Evolutionary conservation across 768 basidiomycete species (phyloP), one percentile per base, ranked within the genome.

Genomic region (Tephrocybe rancida): DNA sequence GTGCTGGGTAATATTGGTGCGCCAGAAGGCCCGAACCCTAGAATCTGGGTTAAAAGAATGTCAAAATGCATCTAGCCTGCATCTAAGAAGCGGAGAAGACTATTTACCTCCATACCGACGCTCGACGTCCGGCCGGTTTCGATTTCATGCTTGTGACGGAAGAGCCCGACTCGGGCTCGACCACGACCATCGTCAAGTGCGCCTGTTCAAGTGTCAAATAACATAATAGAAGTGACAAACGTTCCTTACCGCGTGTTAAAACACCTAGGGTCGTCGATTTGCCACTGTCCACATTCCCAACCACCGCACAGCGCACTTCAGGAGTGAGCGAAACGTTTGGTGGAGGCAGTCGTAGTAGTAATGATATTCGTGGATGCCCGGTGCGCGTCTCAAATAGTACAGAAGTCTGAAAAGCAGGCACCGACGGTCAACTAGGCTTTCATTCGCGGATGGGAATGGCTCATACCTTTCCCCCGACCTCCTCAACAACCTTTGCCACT

Each of bases 61-160:
- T 55, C 11, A 18, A 13, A 55, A 27, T 13, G 32, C 37, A 39
- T n/a, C 7, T 37, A n/a, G 16, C 16, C 22, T 8, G 24, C 13
- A 16, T 46, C 27, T 9, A 9, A 39, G 16, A 35, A 37, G 37
- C 29, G 6, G 9, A 19, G 5, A 37, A 24, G 11, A 21, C 10
- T 41, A 22, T 19, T 21, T 56, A 94, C 93, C 81, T 99, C 97
- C 88, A 97, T 95, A 19, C 97, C 97, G 38, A 98, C 92, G 56
- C 90, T 93, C 21, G 91, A 94, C 0, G 97, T 99, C 46, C 97
- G 77, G 5, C 96, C 96, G 18, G 90, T 94, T 73, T 98, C 97
- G 48, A 98, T 78, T 70, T 99, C 97, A 64, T 99, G 97, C 67
- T 98, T 97, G 67, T 99, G 97, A 50, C 96, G 80, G 70, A 98